Conservation (phyloP, 2,329 filamentous ascomycete species). For the Macroventuria anomochaeta region DNA sequence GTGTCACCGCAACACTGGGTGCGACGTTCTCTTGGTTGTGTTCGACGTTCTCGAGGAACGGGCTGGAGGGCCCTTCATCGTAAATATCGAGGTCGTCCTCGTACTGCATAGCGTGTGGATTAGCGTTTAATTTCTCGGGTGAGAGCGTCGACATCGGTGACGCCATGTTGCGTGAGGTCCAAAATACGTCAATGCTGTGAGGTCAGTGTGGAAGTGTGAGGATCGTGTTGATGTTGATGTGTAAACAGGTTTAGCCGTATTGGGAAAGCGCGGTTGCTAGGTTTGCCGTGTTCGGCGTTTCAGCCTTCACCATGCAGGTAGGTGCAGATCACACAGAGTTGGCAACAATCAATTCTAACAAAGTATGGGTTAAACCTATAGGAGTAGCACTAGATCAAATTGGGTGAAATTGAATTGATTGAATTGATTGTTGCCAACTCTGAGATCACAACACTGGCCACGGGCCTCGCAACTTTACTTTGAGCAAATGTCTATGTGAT, state of each 20-base stretch:
- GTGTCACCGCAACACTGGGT: conserved; percentile 27
- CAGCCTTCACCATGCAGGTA: conserved; percentile 1
- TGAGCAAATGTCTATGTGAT: not conserved
- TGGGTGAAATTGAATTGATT: too few relatives aligned
- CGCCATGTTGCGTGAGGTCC: conserved; percentile 30
- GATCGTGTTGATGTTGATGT: conserved; percentile 15
- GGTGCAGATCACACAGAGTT: too few relatives aligned
- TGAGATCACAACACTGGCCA: conserved; percentile 3
- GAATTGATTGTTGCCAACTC: too few relatives aligned
- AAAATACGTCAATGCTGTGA: conserved; percentile 21
- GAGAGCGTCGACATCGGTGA: conserved; percentile 43
- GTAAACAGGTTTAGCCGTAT: conserved; percentile 7
- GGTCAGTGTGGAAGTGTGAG: conserved; percentile 22
- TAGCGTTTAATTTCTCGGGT: conserved; percentile 39
- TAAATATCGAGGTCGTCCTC: conserved; percentile 47
- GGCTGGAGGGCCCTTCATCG: conserved; percentile 55
- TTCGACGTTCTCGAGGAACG: conserved; percentile 56
- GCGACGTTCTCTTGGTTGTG: conserved; percentile 43
- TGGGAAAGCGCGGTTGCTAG: conserved; percentile 13
- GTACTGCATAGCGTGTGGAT: conserved; percentile 24
- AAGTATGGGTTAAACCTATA: too few relatives aligned
- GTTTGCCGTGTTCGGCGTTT: conserved; percentile 2
- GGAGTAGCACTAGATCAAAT: too few relatives aligned
- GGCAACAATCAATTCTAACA: too few relatives aligned
- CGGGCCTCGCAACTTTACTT: not conserved